phyloP scores from a whole-genome alignment of 768 basidiomycete genomes.

The Mycena albidolilacea region DNA sequence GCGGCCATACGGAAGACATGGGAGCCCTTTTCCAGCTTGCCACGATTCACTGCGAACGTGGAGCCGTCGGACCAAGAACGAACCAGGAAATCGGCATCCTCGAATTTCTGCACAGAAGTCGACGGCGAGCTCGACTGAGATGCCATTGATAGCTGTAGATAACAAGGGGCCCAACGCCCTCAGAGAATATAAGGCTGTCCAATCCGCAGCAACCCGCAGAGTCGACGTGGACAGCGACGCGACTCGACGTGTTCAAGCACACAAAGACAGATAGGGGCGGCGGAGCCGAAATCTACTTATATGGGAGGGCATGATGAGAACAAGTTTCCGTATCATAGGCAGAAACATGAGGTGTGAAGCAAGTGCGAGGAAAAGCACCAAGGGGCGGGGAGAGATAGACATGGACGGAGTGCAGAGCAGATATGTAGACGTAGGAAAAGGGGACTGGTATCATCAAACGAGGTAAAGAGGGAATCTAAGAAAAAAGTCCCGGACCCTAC shows the following conservation, averaged over 20 bases:
- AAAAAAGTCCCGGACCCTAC: slow-evolving; percentile 70
- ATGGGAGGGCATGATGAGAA: background rate
- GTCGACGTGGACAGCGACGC: slow-evolving; percentile 37
- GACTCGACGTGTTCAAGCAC: slow-evolving; percentile 26
- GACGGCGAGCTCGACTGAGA: background rate
- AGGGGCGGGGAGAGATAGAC: too few relatives aligned
- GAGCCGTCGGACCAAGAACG: slow-evolving; percentile 67
- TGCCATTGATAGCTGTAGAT: slow-evolving; percentile 17
- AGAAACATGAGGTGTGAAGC: slow-evolving; percentile 42
- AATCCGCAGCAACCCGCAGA: slow-evolving; percentile 21
- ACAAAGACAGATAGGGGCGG: slow-evolving; percentile 24
- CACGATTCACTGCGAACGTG: slow-evolving; percentile 64
- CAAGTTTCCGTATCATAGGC: slow-evolving; percentile 23
- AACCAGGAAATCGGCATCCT: slow-evolving; percentile 69
- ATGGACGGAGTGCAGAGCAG: slow-evolving; percentile 48
- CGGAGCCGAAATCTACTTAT: slow-evolving; percentile 6
- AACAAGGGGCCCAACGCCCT: slow-evolving; percentile 8
- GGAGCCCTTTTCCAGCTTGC: slow-evolving; percentile 63
- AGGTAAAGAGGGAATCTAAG: slow-evolving; percentile 84
- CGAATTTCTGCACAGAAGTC: slow-evolving; percentile 47
- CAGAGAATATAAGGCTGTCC: slow-evolving; percentile 18
- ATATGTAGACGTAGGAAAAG: slow-evolving; percentile 47
- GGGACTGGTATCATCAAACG: slow-evolving; percentile 87
- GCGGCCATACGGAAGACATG: slow-evolving; percentile 72
- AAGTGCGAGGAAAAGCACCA: slow-evolving; percentile 21